Base-by-base conservation (phyloP, 2,329 filamentous ascomycete species). In the Setomelanomma holmii region DNA sequence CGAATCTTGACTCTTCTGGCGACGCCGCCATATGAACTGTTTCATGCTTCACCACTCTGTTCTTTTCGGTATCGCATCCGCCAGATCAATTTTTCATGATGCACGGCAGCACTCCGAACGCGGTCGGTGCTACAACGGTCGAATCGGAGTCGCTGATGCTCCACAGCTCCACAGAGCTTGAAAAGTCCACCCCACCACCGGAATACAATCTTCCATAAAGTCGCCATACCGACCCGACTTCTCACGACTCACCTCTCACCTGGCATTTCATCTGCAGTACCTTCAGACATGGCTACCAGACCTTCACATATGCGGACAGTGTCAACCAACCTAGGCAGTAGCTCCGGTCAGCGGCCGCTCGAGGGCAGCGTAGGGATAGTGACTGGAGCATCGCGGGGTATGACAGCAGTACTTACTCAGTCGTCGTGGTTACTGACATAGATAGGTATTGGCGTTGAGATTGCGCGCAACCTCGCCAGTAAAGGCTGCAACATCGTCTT, bases 361-460 rank as follows among this genome's bases (percentile, higher is more conserved):
- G 86, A 90, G 69, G 89, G 89, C 62, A 92, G 92, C 74, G 80
- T 93, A 45, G 90, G 85, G 46, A 87, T 96, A 60, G 81, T 95
- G 40, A 95, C 91, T 1, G 91, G 91, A 50, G 89, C 86, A 53
- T 91, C 90, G 51, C 80, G 91, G 80, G 89, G 90, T 90, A 80
- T 56, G 64, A 23, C 11, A 20, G 14, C 17, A 21, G 4, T 35
- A 4, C 20, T 39, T 36, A 16, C 16, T 16, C 19, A 14, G 1
- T 17, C n/a, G n/a, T n/a, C n/a, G n/a, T n/a, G n/a, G 5, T 30
- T 14, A 14, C 27, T 30, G 27, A 30, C 10, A 30, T 8, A n/a
- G 5, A 8, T 14, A 91, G 90, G 90, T 60, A 93, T 95, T 65
- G 90, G 90, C 39, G 83, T 82, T 17, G 82, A 83, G 21, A 83